phyloP scores from a whole-genome alignment of 2,329 filamentous ascomycete genomes.

The Xylaria sp. region DNA sequence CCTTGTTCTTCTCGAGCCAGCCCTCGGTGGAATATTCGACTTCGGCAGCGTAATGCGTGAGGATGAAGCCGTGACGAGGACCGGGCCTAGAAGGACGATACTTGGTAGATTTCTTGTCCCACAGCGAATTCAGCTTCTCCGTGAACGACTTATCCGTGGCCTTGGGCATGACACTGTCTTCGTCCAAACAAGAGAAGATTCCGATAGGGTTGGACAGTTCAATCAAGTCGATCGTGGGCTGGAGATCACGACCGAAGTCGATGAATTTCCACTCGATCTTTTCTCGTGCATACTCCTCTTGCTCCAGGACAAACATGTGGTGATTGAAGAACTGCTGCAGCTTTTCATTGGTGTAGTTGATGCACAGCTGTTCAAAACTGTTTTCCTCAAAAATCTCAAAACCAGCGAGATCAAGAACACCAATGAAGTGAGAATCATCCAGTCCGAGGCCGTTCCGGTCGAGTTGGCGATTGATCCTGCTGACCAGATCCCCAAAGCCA shows the following conservation, averaged over 20 bases:
- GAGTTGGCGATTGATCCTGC: conserved; percentile 84
- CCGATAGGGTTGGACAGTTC: conserved; percentile 95
- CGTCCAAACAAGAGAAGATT: conserved; percentile 96
- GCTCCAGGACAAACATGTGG: conserved; percentile 98
- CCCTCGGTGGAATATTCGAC: conserved; percentile 94
- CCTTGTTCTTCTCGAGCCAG: conserved; percentile 99
- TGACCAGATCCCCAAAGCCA: conserved; percentile 87
- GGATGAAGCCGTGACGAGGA: conserved; percentile 72
- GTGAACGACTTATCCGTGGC: conserved; percentile 96
- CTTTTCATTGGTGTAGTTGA: conserved; percentile 99
- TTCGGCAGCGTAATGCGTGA: conserved; percentile 96
- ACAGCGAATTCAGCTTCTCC: conserved; percentile 92
- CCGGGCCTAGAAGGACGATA: conserved; percentile 83
- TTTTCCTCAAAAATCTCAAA: conserved; percentile 99
- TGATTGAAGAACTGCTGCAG: conserved; percentile 99
- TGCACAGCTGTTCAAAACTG: conserved; percentile 97
- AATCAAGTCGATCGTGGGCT: conserved; percentile 96
- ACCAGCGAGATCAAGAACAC: conserved; percentile 95
- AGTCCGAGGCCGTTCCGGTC: conserved; percentile 76
- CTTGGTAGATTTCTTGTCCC: conserved; percentile 93
- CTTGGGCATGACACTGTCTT: conserved; percentile 98
- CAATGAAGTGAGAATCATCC: conserved; percentile 93
- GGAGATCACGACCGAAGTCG: conserved; percentile 93
- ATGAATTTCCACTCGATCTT: conserved; percentile 99
- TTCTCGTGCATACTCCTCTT: conserved; percentile 95